Conservation (phyloP, 2,329 filamentous ascomycete species). For the Microsporum audouinii region DNA sequence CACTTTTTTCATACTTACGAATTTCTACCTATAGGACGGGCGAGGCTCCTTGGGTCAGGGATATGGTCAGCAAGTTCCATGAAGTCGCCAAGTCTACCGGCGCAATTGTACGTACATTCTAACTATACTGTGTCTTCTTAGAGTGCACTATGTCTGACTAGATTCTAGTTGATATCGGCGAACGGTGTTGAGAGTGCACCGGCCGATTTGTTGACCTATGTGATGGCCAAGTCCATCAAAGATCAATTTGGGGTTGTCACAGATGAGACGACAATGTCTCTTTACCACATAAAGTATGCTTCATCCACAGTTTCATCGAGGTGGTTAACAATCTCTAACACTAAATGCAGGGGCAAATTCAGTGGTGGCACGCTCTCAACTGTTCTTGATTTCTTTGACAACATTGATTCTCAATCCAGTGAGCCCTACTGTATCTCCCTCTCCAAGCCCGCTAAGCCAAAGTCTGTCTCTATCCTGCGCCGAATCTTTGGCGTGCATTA, state of each 20-base stretch:
- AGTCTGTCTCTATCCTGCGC: slow-evolving; percentile 17
- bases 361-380: slow-evolving; percentile 57
- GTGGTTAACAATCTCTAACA: slow-evolving; percentile 6
- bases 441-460: slow-evolving; percentile 23
- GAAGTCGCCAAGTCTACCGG: slow-evolving; percentile 47
- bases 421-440: slow-evolving; percentile 38
- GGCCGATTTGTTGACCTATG: slow-evolving; percentile 44
- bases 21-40: slow-evolving; percentile 38
- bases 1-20: not conserved
- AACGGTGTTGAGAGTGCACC: slow-evolving; percentile 52
- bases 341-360: slow-evolving; percentile 19
- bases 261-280: slow-evolving; percentile 40
- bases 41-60: slow-evolving; percentile 52
- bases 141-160: slow-evolving; percentile 10
- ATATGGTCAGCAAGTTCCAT: slow-evolving; percentile 52
- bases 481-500: slow-evolving; percentile 41
- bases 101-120: slow-evolving; percentile 41
- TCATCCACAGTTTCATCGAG: not conserved
- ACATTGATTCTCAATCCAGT: slow-evolving; percentile 31
- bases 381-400: slow-evolving; percentile 43
- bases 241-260: slow-evolving; percentile 41
- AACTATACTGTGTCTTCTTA: not conserved
- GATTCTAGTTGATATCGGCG: slow-evolving; percentile 44
- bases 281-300: slow-evolving; percentile 44
- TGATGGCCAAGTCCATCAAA: slow-evolving; percentile 43